Evolutionary conservation across 768 basidiomycete genomes (phyloP).

Genomic region (Boletus fagicola): DNA sequence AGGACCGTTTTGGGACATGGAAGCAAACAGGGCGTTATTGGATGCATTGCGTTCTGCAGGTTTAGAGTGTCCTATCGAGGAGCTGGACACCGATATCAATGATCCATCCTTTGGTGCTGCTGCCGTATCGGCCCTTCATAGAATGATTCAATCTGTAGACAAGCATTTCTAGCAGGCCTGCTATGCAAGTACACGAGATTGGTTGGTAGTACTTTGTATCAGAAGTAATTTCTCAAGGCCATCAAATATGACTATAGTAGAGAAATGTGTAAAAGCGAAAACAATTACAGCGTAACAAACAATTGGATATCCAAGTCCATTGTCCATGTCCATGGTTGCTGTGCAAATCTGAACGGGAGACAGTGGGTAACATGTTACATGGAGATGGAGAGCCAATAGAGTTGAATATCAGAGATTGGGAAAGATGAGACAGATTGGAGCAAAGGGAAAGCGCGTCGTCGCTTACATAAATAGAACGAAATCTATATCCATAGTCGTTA

Average conservation of each 20-base stretch:
- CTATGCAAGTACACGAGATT: background rate
- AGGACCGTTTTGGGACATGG: conserved; percentile 27
- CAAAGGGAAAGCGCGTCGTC: conserved; percentile 2
- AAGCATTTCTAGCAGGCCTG: background rate
- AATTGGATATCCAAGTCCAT: conserved; percentile 54
- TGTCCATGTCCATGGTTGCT: conserved; percentile 42
- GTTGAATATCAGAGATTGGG: conserved; percentile 17
- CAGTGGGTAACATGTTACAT: conserved; percentile 33
- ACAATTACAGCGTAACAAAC: conserved; percentile 53
- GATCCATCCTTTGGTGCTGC: conserved; percentile 22
- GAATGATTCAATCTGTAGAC: conserved; percentile 13
- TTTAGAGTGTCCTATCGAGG: conserved; percentile 20
- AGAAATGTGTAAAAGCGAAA: conserved; percentile 13
- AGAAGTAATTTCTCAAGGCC: conserved; percentile 1
- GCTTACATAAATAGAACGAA: conserved; percentile 17
- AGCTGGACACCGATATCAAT: conserved; percentile 29
- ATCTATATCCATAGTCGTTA: conserved; percentile 27
- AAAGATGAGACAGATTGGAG: conserved; percentile 20
- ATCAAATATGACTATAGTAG: conserved; percentile 14
- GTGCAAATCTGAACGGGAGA: conserved; percentile 28
- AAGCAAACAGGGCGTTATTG: conserved; percentile 24
- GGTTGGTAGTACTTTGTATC: background rate
- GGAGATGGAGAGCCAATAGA: conserved; percentile 18
- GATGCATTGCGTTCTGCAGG: conserved; percentile 13
- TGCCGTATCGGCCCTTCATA: conserved; percentile 18